phyloP scores from a whole-genome alignment of 2,329 filamentous ascomycete genomes.

The Lecanosticta acicola region DNA sequence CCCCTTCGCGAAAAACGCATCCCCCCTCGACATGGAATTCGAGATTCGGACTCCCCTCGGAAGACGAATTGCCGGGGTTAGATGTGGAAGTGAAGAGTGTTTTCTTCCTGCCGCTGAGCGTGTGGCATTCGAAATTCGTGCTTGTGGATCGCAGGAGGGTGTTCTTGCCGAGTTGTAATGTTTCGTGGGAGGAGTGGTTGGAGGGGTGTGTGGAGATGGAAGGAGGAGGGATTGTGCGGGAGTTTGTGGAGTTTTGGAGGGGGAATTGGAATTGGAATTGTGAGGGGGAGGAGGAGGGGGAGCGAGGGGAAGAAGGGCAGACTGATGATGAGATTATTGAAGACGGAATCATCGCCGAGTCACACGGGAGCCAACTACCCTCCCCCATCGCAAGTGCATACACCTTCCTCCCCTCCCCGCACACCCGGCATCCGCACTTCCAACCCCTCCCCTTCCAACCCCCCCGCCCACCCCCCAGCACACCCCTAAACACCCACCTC shows the following conservation, averaged over 20 bases:
- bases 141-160: constrained; percentile 63
- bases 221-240: constrained; percentile 55
- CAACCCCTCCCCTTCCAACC: constrained; percentile 50
- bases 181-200: constrained; percentile 85
- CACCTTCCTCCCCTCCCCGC: constrained; percentile 67
- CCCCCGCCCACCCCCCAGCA: constrained; percentile 50
- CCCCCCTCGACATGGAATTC: constrained; percentile 53
- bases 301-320: background rate
- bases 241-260: constrained; percentile 62
- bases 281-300: constrained; percentile 4
- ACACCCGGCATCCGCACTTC: constrained; percentile 64
- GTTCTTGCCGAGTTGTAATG: constrained; percentile 73
- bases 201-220: constrained; percentile 68
- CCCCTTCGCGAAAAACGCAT: constrained; percentile 57
- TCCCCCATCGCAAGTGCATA: constrained; percentile 46
- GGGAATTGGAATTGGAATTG: constrained; percentile 57
- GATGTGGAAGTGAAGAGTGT: constrained; percentile 68
- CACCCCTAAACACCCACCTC: constrained; percentile 62
- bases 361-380: background rate
- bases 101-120: constrained; percentile 73
- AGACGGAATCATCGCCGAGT: background rate
- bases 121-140: constrained; percentile 85
- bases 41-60: constrained; percentile 59
- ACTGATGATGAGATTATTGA: background rate
- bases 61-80: constrained; percentile 52